Base-by-base conservation (phyloP, 495 filamentous ascomycete genomes). In the Aspergillus sclerotioniger region DNA sequence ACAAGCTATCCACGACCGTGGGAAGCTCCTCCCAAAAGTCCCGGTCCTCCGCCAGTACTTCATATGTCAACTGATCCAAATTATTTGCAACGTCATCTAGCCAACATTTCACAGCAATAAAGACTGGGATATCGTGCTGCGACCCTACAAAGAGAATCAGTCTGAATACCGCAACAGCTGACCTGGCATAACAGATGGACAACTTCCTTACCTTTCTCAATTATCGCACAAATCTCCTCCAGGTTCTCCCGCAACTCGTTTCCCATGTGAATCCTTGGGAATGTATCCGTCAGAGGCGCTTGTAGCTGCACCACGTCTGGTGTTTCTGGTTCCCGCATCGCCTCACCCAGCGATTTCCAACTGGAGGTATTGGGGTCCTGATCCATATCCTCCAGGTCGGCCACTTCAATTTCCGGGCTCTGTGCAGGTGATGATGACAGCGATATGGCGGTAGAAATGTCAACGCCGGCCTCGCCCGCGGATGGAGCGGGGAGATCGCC, bases 11-110 rank as follows among this genome's bases (percentile, higher is more conserved):
- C 31, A 79, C 54, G 21, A 84, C 20, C 0, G 32, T 51, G 2
- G 81, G 79, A 7, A 86, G 39, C 10, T 77, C 71, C 25, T 82
- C 76, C 83, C 83, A 86, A 61, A 84, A 82, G 8, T 76, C 72
- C 21, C 61, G 56, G 29, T 84, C 70, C 3, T 82, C 72, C 3
- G 54, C 41, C 8, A 71, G 59, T 10, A 62, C 59, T 19, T 61
- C 64, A 21, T 62, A 65, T 2, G 64, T 70, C 21, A 77, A 46
- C 47, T 71, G 64, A 39, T 70, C 59, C 15, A 74, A 46, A 8
- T 67, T 68, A 39, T 63, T 63, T 21, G 56, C 66, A 29, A 68
- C 71, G 8, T 68, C 61, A 32, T 69, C 66, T 19, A 78, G 37
- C 75, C 74, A 79, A 29, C 58, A 41, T 51, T 74, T 71, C n/a